A percentile compares a stretch with the other conserved stretches of the same genome.
Conservation (phyloP, 2,329 filamentous ascomycete genomes). For the Balansia obtecta region DNA sequence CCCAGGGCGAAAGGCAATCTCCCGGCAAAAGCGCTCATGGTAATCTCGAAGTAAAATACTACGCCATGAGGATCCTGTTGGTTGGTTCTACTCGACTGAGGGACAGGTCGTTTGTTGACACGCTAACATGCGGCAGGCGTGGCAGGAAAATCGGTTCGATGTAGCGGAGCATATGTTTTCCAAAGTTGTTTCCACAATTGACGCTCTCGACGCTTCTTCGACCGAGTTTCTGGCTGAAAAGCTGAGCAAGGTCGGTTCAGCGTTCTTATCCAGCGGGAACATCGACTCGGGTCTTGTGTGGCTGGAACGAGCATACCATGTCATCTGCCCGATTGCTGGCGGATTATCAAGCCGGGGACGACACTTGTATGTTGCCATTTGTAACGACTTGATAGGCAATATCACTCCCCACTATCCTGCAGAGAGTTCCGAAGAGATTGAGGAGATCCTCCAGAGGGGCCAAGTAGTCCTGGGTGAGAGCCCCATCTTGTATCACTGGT, state of each 20-base stretch:
- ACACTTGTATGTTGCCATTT: conserved; percentile 53
- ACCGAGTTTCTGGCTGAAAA: conserved; percentile 54
- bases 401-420: conserved; percentile 34
- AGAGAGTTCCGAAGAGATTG: conserved; percentile 37
- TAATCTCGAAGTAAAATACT: conserved; percentile 46
- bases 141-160: conserved; percentile 59
- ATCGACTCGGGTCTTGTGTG: conserved; percentile 51
- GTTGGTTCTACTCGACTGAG: conserved; percentile 30
- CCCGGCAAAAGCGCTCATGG: no score
- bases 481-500: conserved; percentile 53
- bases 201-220: conserved; percentile 31
- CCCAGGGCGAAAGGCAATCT: conserved; percentile 2
- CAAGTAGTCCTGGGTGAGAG: conserved; percentile 51
- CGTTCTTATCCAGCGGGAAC: conserved; percentile 38
- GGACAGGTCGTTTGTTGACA: not conserved
- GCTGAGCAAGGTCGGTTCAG: conserved; percentile 60
- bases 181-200: conserved; percentile 35
- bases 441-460: conserved; percentile 45
- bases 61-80: conserved; percentile 51
- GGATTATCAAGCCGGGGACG: conserved; percentile 44
- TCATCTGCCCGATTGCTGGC: conserved; percentile 42
- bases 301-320: conserved; percentile 55
- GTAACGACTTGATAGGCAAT: conserved; percentile 48
- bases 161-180: conserved; percentile 68
- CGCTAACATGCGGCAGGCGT: conserved; percentile 41